Evolutionary conservation across 2,329 filamentous ascomycete genomes (phyloP).

Genomic region (Verticillium zaregamsianum): DNA sequence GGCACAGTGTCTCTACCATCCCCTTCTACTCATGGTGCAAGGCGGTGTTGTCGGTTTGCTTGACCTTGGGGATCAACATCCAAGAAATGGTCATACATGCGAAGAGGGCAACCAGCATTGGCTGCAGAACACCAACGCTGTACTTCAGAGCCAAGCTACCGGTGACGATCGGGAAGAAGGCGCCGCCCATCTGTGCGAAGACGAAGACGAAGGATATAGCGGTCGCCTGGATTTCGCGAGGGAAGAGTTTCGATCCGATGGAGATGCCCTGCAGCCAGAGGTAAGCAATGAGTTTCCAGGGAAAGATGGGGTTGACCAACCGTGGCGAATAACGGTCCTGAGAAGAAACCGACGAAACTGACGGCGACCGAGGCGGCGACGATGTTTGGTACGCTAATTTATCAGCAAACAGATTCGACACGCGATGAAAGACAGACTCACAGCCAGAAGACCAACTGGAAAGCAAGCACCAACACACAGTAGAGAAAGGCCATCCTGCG

Average conservation of each 20-base stretch:
- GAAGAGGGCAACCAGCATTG: constrained; percentile 44
- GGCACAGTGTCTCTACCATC: background rate
- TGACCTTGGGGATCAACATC: constrained; percentile 36
- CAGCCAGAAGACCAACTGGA: constrained; percentile 60
- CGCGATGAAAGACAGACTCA: constrained; percentile 19
- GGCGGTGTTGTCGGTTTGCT: constrained; percentile 21
- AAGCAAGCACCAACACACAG: constrained; percentile 41
- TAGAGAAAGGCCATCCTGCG: constrained; percentile 54
- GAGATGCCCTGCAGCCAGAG: constrained; percentile 40
- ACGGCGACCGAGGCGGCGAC: constrained; percentile 49
- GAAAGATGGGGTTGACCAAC: constrained; percentile 24
- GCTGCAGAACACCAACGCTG: constrained; percentile 46
- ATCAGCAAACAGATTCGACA: background rate
- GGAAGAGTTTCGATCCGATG: constrained; percentile 47
- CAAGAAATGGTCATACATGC: constrained; percentile 41
- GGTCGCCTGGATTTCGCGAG: constrained; percentile 27
- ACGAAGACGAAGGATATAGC: constrained; percentile 49
- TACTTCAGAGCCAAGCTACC: constrained; percentile 42
- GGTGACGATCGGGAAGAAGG: constrained; percentile 51
- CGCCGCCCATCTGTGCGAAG: constrained; percentile 50
- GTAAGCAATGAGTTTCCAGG: background rate
- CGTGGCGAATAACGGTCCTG: constrained; percentile 54
- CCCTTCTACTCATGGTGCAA: constrained; percentile 28
- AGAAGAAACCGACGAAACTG: constrained; percentile 52
- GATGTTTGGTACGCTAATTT: constrained; percentile 33